Base-by-base conservation (phyloP, 2,329 filamentous ascomycete species). In the Aspergillus hortae region DNA sequence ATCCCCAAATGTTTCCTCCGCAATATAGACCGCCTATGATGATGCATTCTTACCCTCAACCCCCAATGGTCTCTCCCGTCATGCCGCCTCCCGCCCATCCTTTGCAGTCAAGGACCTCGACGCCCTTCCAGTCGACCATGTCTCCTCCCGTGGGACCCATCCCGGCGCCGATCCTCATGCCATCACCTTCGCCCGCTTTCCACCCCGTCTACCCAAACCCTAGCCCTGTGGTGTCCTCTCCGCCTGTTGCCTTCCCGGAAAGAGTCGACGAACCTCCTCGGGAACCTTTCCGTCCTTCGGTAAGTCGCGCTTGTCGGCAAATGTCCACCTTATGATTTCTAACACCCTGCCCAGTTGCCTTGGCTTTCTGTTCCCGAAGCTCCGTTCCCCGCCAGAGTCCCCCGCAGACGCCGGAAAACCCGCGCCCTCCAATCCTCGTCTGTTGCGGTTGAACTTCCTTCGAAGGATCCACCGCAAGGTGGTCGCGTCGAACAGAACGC, bases 351-450 rank as follows among this genome's bases (percentile, higher is more conserved):
- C 25, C 57, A 80, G 77, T 69, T 86, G 17, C 83, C 83, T 10
- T 86, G 83, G 83, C 74, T 82, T 32, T 86, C 82, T 11, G 75
- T 79, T 25, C 75, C 79, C 14, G 77, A 80, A 17, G 69, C 69
- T 30, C 69, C 76, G 2, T 85, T 86, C 61, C 82, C 83, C 3
- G 67, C 77, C 14, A 74, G 77, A 62, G 73, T 74, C 45, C 73
- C 76, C 12, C 70, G 73, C 48, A 73, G 74, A 59, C 75, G 77
- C 59, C 75, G 79, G 48, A 72, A 65, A 56, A 58, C 61, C 36
- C 70, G 67, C 45, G 56, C 60, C 11, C 62, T 76, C 15, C 65
- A 70, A 50, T 61, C 67, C 23, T 67, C 67, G 9, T 58, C 60
- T 15, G 57, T 63, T 33, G 61, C 67, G 1, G 69, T 77, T n/a